A percentile compares a stretch with the other conserved stretches of the same genome.
Evolutionary conservation across 2,329 filamentous ascomycete species (phyloP).

Genomic region (Diaporthe caulivora): DNA sequence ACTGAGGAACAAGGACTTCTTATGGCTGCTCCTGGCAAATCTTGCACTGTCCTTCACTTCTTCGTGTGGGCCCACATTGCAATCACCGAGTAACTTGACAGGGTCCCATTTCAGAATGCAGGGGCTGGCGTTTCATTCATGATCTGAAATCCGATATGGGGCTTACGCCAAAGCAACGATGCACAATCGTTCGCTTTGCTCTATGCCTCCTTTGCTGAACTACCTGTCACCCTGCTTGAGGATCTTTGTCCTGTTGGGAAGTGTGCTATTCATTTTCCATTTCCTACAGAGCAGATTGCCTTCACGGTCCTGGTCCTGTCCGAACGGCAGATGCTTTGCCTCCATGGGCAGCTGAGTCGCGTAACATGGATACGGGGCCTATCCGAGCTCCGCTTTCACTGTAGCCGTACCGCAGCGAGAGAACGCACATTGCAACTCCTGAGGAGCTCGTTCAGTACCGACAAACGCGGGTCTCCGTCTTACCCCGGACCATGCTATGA

Average conservation of each 20-base stretch:
- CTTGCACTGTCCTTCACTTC: neutral
- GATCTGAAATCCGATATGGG: neutral
- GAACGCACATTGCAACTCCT: neutral
- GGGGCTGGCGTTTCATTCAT: slow-evolving; percentile 13
- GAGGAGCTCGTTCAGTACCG: neutral
- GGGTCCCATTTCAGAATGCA: neutral
- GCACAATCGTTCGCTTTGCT: neutral
- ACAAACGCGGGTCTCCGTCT: neutral
- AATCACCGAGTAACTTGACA: slow-evolving; percentile 9
- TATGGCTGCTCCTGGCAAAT: neutral
- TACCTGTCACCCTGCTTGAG: neutral
- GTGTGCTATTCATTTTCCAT: fast-evolving
- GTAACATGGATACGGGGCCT: slow-evolving; percentile 11
- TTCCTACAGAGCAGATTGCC: neutral
- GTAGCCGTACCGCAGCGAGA: neutral
- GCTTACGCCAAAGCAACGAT: neutral
- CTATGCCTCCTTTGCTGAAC: neutral
- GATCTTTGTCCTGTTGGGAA: too few relatives aligned
- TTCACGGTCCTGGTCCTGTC: too few relatives aligned
- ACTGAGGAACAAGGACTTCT: neutral
- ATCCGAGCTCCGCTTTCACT: slow-evolving; percentile 4
- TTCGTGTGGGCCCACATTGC: neutral
- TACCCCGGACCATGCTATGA: neutral
- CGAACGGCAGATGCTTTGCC: too few relatives aligned
- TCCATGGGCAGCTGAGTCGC: neutral